Base-by-base conservation (phyloP, 495 filamentous ascomycete species). In the Acidomyces sp. region DNA sequence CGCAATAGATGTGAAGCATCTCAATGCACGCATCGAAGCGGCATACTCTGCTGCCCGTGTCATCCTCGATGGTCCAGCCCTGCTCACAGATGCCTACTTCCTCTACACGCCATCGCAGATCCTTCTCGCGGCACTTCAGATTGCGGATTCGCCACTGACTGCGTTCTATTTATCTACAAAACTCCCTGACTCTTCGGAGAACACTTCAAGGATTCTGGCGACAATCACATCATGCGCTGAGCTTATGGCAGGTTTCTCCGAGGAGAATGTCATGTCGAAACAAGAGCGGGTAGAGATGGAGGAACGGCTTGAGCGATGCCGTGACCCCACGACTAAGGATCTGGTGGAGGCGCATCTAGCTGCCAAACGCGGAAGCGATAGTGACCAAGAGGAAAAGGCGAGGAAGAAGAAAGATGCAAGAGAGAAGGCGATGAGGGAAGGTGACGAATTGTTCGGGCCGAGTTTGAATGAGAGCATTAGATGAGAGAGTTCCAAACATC, bases 41-140 rank as follows among this genome's bases (percentile, higher is more conserved):
- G 85, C 84, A 1, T 85, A 93, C 53, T 63, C 59, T 23, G 71
- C 65, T 41, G 82, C 86, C 4, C 73, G 78, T 30, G 71, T 78
- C 3, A 66, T 81, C 27, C 69, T 95, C 24, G 85, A 85, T 45
- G 76, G 72, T 30, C 77, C 81, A 34, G 82, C 85, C 1, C 63
- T 90, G 29, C 70, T 93, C 48, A 88, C 88, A 19, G 90, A 97
- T 54, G 85, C 71, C 16, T 95, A 95, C 62, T 94, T 96, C 65
- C 78, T 93, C 53, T 96, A 83, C 62, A 93, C 92, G 2, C 92
- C 90, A 0, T 79, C 81, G 11, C 90, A 97, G 58, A 90, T 95
- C 56, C 86, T 84, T 78, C 68, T 94, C 15, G 75, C 84, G 0
- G 75, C 86, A 0, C 63, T 95, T 20, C 64, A 75, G 11, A 63